These are phyloP conservation scores for Ophiognomonia clavigignenti-juglandacearum DNA, from an alignment of 2,329 filamentous ascomycete species.

Conservation along the genomic window DNA sequence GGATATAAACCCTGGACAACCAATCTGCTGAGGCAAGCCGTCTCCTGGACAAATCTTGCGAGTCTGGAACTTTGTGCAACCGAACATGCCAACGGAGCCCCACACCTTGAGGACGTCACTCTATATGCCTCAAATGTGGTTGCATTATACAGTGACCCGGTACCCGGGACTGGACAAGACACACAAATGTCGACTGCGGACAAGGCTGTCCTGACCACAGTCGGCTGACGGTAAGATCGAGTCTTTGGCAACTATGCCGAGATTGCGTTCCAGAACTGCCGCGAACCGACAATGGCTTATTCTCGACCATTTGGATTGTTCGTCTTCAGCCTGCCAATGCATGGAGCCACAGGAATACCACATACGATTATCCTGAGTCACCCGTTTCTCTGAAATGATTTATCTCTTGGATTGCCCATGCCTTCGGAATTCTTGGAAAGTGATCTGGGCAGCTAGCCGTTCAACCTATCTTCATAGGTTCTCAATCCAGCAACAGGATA, in stretches of 20 bases:
- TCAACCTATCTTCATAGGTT: too few species aligned
- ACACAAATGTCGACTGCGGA: neutral
- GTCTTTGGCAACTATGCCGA: neutral
- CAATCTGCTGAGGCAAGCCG: conserved; percentile 4
- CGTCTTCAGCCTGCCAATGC: neutral
- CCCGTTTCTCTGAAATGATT: too few species aligned
- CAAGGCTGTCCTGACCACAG: conserved; percentile 1
- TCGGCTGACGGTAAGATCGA: conserved; percentile 9
- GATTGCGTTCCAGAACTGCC: neutral
- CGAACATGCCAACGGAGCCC: conserved; percentile 7
- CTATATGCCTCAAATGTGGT: too few species aligned
- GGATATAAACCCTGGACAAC: neutral
- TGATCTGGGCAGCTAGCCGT: too few species aligned
- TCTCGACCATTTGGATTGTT: neutral
- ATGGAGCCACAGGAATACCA: too few species aligned
- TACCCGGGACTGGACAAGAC: neutral
- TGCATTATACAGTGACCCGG: too few species aligned
- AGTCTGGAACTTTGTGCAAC: neutral
- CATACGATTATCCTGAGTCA: too few species aligned
- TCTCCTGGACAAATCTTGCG: conserved; percentile 1
- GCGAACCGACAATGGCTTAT: neutral
- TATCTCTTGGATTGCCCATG: too few species aligned
- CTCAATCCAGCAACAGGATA: too few species aligned
- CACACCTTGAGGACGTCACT: conserved; percentile 1
- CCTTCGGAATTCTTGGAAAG: too few species aligned